Conservation (phyloP, 148 eudicot genomes). For the Tetragonia tetragonoides region DNA sequence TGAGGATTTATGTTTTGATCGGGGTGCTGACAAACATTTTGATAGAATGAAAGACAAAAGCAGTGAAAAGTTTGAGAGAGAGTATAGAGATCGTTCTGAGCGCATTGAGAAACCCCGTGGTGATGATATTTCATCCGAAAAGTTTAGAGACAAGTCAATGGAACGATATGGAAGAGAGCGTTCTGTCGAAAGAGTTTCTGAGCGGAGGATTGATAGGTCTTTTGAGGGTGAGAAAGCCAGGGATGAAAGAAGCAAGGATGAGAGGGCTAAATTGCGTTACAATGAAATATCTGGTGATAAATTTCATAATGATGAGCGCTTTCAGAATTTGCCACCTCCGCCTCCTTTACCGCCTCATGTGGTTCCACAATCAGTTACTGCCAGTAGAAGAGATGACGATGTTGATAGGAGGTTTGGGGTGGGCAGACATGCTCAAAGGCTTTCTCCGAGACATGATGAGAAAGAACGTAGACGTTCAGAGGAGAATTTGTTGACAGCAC, state of each 20-base stretch:
- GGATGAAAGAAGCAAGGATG: conserved; percentile 87
- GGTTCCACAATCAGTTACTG: conserved; percentile 76
- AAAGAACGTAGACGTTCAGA: conserved; percentile 92
- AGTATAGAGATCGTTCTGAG: conserved; percentile 65
- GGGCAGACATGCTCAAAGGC: conserved; percentile 77
- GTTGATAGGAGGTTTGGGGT: conserved; percentile 73
- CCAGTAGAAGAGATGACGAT: conserved; percentile 86
- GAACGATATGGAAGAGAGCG: conserved; percentile 88
- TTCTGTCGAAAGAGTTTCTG: conserved; percentile 67
- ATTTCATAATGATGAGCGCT: conserved; percentile 68
- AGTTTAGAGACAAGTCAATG: conserved; percentile 72
- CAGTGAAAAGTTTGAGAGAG: conserved; percentile 77
- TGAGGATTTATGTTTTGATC: conserved; percentile 48
- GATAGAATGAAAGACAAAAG: conserved; percentile 73
- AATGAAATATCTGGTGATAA: conserved; percentile 61
- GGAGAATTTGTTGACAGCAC: conserved; percentile 52
- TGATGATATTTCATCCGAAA: conserved; percentile 64
- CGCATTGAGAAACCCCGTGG: conserved; percentile 65
- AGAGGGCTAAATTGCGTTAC: conserved; percentile 63
- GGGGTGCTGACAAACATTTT: conserved; percentile 48
- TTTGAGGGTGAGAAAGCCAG: conserved; percentile 57
- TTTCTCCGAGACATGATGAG: conserved; percentile 94
- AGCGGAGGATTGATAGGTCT: conserved; percentile 62
- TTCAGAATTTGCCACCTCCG: conserved; percentile 94
- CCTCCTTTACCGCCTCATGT: conserved; percentile 92